phyloP scores from a whole-genome alignment of 2,329 filamentous ascomycete species.

The Rhynchosporium agropyri region DNA sequence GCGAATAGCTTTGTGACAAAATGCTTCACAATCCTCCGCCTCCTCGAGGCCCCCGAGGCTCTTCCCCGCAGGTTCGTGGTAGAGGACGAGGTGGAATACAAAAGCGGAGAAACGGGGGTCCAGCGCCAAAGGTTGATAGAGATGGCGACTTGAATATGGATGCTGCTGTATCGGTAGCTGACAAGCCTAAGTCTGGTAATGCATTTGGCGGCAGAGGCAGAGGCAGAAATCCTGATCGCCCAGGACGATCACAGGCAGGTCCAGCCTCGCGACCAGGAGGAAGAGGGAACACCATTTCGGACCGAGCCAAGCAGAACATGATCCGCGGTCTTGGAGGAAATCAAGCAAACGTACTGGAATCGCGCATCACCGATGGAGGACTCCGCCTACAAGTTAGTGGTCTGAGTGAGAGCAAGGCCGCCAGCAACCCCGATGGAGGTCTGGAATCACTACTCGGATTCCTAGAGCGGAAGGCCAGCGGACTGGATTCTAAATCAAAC shows the following conservation, averaged over 20 bases:
- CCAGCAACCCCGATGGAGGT: constrained; percentile 67
- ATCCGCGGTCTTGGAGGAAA: constrained; percentile 46
- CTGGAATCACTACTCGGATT: constrained; percentile 66
- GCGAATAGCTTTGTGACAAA: background rate
- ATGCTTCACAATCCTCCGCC: constrained; percentile 23
- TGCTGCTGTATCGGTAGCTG: constrained; percentile 37
- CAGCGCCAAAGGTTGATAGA: constrained; percentile 51
- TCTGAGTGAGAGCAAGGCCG: constrained; percentile 69
- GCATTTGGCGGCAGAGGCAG: constrained; percentile 31
- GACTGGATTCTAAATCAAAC: constrained; percentile 50
- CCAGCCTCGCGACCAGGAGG: constrained; percentile 42
- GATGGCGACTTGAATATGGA: constrained; percentile 67
- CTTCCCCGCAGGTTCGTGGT: constrained; percentile 38
- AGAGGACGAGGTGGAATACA: constrained; percentile 51
- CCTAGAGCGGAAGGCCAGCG: constrained; percentile 69
- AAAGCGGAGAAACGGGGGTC: constrained; percentile 48
- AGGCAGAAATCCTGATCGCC: constrained; percentile 25
- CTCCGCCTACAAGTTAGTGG: constrained; percentile 55
- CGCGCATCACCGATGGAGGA: constrained; percentile 34
- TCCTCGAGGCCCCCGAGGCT: constrained; percentile 38
- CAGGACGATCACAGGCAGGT: constrained; percentile 31
- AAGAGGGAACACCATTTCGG: constrained; percentile 40
- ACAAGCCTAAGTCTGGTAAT: constrained; percentile 5
- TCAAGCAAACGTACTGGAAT: constrained; percentile 38
- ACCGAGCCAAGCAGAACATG: constrained; percentile 37